Conservation (phyloP, 2,329 filamentous ascomycete species). For the Beauveria rudraprayagi region DNA sequence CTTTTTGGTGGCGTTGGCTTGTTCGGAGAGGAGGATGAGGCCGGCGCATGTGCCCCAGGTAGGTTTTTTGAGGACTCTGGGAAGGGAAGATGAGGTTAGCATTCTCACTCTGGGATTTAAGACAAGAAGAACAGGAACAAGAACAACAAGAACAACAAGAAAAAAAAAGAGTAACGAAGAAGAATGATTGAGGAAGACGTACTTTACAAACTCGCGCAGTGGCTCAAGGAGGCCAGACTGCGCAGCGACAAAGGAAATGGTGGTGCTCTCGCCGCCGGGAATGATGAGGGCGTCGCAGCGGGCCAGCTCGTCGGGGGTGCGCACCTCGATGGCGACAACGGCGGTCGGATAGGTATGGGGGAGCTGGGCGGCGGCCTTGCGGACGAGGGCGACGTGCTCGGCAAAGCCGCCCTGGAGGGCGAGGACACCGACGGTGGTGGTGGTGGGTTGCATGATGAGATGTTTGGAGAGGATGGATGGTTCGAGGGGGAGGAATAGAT, state of each 20-base stretch:
- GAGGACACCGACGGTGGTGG: conserved; percentile 51
- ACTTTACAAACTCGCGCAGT: conserved; percentile 86
- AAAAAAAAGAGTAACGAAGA: too few species aligned
- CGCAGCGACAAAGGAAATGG: conserved; percentile 80
- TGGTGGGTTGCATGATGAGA: conserved; percentile 13
- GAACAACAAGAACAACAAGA: not conserved
- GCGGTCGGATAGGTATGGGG: conserved; percentile 20
- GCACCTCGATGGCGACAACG: conserved; percentile 69
- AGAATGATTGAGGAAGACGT: conserved; percentile 23
- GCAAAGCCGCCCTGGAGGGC: conserved; percentile 88
- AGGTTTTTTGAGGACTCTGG: conserved; percentile 65
- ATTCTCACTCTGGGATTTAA: too few species aligned
- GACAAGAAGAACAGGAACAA: not conserved
- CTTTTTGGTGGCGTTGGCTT: conserved; percentile 80
- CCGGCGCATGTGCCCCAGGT: conserved; percentile 97
- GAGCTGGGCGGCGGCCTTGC: conserved; percentile 53
- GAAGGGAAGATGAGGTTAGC: too few species aligned
- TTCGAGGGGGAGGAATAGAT: not conserved
- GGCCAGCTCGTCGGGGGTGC: conserved; percentile 62
- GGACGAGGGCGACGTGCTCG: conserved; percentile 75
- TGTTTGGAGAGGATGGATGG: not conserved
- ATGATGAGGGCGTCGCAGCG: conserved; percentile 78
- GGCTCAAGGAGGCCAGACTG: conserved; percentile 77
- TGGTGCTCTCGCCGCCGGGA: conserved; percentile 90
- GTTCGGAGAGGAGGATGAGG: conserved; percentile 80